Evolutionary conservation across 352 stramenopile species (phyloP).

Genomic region (Phytophthora pistaciae): DNA sequence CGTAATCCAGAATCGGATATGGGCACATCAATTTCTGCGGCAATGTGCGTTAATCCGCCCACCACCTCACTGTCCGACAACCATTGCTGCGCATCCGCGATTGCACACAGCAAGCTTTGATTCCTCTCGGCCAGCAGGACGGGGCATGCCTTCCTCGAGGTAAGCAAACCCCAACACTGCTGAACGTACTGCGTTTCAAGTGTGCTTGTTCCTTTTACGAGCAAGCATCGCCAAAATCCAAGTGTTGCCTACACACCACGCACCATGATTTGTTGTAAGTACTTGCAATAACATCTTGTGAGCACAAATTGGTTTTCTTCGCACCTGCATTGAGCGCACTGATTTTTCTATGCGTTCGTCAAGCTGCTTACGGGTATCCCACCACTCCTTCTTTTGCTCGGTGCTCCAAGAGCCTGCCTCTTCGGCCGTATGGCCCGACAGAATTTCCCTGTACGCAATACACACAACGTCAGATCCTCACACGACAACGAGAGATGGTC

Average conservation of each 20-base stretch:
- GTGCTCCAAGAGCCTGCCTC: conserved; percentile 60
- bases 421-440: conserved; percentile 69
- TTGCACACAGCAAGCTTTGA: conserved; percentile 42
- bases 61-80: conserved; percentile 55
- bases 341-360: conserved; percentile 53
- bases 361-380: conserved; percentile 67
- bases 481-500: neutral
- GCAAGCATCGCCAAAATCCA: conserved; percentile 69
- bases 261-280: neutral
- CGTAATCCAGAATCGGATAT: conserved; percentile 27
- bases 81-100: conserved; percentile 38
- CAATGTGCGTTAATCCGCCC: conserved; percentile 51
- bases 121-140: conserved; percentile 32
- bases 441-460: conserved; percentile 45
- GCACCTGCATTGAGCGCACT: conserved; percentile 67
- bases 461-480: conserved; percentile 2
- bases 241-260: conserved; percentile 41
- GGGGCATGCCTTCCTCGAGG: neutral
- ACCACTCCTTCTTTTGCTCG: conserved; percentile 84
- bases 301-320: neutral
- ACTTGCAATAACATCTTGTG: neutral
- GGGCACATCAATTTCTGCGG: conserved; percentile 33
- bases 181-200: conserved; percentile 15
- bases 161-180: conserved; percentile 49
- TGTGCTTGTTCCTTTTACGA: conserved; percentile 34